These are phyloP conservation scores for Nannochloris sp. DNA, from an alignment of 139 green algal species.

Conservation along the genomic window DNA sequence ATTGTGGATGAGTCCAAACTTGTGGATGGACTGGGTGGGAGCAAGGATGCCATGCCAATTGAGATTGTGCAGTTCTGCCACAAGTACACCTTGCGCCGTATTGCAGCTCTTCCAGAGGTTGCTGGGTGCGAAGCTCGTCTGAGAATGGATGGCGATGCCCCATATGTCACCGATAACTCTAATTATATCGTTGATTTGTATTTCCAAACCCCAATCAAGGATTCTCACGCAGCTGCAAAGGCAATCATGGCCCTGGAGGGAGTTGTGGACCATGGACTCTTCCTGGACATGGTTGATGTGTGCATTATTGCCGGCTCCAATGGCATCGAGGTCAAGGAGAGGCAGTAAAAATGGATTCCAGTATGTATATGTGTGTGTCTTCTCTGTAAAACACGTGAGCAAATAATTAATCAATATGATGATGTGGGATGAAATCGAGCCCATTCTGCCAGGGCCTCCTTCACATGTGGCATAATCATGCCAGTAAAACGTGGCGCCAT, in stretches of 20 bases:
- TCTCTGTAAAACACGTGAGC: no score
- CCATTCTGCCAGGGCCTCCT: slow-evolving; percentile 14
- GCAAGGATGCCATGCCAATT: slow-evolving; percentile 90
- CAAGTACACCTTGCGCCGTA: slow-evolving; percentile 68
- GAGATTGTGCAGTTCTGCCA: slow-evolving; percentile 99
- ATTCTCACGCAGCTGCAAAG: slow-evolving; percentile 48
- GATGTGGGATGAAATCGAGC: background rate
- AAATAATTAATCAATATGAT: no score
- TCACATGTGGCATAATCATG: slow-evolving; percentile 11
- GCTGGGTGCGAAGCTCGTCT: slow-evolving; percentile 80
- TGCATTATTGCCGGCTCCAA: slow-evolving; percentile 87
- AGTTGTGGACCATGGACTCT: slow-evolving; percentile 98
- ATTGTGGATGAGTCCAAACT: slow-evolving; percentile 99
- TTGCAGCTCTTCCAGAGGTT: slow-evolving; percentile 51
- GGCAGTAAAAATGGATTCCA: slow-evolving; percentile 11
- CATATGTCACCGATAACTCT: slow-evolving; percentile 96
- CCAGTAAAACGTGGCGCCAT: slow-evolving; percentile 31
- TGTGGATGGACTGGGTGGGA: slow-evolving; percentile 74
- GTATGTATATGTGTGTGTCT: no score
- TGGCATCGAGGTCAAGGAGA: slow-evolving; percentile 76
- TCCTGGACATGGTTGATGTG: slow-evolving; percentile 91
- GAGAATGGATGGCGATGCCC: slow-evolving; percentile 81
- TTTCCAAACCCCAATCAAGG: slow-evolving; percentile 62
- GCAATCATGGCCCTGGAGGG: slow-evolving; percentile 79
- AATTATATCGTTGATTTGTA: slow-evolving; percentile 99